Base-by-base conservation (phyloP, 768 basidiomycete genomes). In the Boletus rubroflammeus region DNA sequence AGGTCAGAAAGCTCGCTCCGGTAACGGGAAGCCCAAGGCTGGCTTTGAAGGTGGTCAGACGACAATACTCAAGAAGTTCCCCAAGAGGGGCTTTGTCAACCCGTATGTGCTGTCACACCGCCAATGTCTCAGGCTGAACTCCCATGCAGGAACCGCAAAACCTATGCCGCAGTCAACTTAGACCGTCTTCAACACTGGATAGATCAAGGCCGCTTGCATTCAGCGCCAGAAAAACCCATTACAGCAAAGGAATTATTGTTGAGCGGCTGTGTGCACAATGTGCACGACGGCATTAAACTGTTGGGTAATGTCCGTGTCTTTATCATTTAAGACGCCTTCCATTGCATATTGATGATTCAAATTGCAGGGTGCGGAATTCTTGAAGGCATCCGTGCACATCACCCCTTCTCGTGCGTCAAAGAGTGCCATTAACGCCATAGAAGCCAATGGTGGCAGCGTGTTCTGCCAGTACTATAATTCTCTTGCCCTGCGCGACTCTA, bases 11-110 rank as follows among this genome's bases (percentile, higher is more conserved):
- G 87, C 97, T 35, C 84, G 96, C 57, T 84, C 92, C 5, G 95
- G 95, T 2, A 84, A 87, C 54, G 90, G 93, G 5, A 88, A 92
- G 62, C 85, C 82, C 29, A 82, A 80, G 61, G 78, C 83, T 26
- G 86, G 91, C 6, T 99, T 98, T 59, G 97, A 98, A 72, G 97
- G 97, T 67, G 97, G 97, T 58, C 96, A 98, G 70, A 98, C 96
- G 5, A 91, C 96, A 14, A 84, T 98, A 50, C 87, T 90, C 6
- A 86, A 92, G 58, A 76, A 85, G 41, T 90, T 95, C 66, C 97
- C 97, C 6, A 99, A 99, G 76, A 81, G 84, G 44, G 97, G 97
- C 43, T 98, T 98, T 71, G 82, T 86, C 54, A 98, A 97, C 73
- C 82, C 83, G 96, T 97, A 62, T 64, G 90, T 80, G 25, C 19